These are phyloP conservation scores for Claviceps quebecensis DNA, from an alignment of 2,329 filamentous ascomycete genomes.

Conservation along the genomic window DNA sequence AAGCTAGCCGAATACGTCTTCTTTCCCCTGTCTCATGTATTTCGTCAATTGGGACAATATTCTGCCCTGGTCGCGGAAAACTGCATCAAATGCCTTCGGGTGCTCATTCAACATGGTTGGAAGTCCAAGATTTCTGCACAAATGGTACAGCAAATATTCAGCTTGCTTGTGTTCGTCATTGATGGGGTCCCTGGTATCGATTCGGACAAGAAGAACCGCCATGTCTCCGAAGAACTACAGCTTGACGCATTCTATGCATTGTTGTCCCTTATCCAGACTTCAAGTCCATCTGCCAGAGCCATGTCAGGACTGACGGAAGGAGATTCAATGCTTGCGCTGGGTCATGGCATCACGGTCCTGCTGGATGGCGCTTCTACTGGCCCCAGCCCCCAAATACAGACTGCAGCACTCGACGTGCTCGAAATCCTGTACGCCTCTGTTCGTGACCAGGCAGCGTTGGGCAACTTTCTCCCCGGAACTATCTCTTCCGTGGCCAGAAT, in stretches of 20 bases:
- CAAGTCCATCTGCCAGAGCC: conserved; percentile 35
- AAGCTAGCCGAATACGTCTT: conserved; percentile 90
- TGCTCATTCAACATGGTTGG: conserved; percentile 72
- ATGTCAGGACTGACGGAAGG: conserved; percentile 37
- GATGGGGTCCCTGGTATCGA: conserved; percentile 51
- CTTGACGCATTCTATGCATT: conserved; percentile 59
- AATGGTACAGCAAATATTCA: conserved; percentile 70
- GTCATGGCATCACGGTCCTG: conserved; percentile 68
- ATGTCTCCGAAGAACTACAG: conserved; percentile 58
- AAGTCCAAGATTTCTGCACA: conserved; percentile 53
- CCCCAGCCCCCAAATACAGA: conserved; percentile 51
- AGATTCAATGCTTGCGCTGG: conserved; percentile 60
- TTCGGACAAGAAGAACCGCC: conserved; percentile 23
- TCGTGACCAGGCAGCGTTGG: conserved; percentile 58
- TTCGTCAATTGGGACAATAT: conserved; percentile 60
- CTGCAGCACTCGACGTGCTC: conserved; percentile 54
- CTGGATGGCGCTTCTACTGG: conserved; percentile 59
- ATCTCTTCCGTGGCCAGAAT: conserved; percentile 69
- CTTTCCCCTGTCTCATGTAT: conserved; percentile 78
- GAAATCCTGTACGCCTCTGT: conserved; percentile 48
- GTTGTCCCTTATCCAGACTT: conserved; percentile 46
- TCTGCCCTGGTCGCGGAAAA: conserved; percentile 62
- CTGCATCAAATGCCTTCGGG: conserved; percentile 57
- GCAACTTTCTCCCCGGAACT: conserved; percentile 77
- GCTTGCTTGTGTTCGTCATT: conserved; percentile 69